Conservation (phyloP, 441 rosid genomes). For the Jatropha multifida region DNA sequence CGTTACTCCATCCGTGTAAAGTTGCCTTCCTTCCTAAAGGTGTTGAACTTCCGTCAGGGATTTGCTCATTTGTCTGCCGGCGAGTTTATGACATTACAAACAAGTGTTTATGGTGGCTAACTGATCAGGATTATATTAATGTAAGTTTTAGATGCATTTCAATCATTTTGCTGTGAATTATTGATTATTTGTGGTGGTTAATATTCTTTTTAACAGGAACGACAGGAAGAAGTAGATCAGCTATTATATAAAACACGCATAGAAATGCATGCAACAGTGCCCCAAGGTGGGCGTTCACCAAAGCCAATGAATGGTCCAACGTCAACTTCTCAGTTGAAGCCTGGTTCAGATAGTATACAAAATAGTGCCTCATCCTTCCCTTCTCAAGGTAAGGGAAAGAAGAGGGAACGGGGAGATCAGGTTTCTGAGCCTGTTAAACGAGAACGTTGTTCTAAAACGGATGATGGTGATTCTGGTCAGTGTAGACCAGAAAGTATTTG, state of each 20-base stretch:
- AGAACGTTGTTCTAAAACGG: slow-evolving; percentile 59
- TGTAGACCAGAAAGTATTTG: slow-evolving; percentile 52
- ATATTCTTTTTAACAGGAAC: slow-evolving; percentile 47
- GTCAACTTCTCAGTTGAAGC: slow-evolving; percentile 63
- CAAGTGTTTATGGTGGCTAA: slow-evolving; percentile 89
- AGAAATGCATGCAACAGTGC: slow-evolving; percentile 82
- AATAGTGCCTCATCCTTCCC: slow-evolving; percentile 51
- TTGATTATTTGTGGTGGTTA: slow-evolving; percentile 2
- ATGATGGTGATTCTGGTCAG: slow-evolving; percentile 61
- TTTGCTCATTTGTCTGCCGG: slow-evolving; percentile 81
- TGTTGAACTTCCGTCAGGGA: slow-evolving; percentile 71
- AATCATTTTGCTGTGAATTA: background rate
- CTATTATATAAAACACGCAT: slow-evolving; percentile 59
- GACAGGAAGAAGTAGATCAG: slow-evolving; percentile 83
- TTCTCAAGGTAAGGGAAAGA: slow-evolving; percentile 89
- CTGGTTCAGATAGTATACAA: slow-evolving; percentile 60
- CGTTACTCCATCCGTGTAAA: slow-evolving; percentile 88
- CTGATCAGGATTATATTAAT: slow-evolving; percentile 82
- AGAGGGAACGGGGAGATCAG: slow-evolving; percentile 89
- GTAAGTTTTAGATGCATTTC: slow-evolving; percentile 39
- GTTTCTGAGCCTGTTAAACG: slow-evolving; percentile 69
- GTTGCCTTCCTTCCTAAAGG: slow-evolving; percentile 82
- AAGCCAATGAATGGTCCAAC: slow-evolving; percentile 76
- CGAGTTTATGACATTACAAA: slow-evolving; percentile 77
- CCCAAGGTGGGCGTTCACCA: slow-evolving; percentile 86